Percentiles rank a stretch among this genome's conserved stretches.
These are phyloP conservation scores for Dactylellina leptospora DNA, from an alignment of 2,329 filamentous ascomycete species.

Conservation along the genomic window DNA sequence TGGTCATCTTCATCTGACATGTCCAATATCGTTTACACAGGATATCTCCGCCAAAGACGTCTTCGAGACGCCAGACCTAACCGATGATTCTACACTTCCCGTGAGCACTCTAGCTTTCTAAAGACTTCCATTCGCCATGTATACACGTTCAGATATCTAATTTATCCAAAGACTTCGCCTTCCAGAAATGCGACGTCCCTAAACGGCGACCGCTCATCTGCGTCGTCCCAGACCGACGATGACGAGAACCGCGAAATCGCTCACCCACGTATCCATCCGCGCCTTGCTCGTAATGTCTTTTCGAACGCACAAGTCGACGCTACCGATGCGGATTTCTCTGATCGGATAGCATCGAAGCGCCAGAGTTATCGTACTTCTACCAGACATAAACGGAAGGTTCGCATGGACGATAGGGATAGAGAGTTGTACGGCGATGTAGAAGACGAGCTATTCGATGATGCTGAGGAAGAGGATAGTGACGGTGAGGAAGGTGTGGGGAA, in stretches of 20 bases:
- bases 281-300: slow-evolving; percentile 82
- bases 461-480: slow-evolving; percentile 75
- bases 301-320: slow-evolving; percentile 78
- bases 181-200: slow-evolving; percentile 65
- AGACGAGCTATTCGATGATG: slow-evolving; percentile 72
- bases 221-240: slow-evolving; percentile 66
- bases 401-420: slow-evolving; percentile 65
- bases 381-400: slow-evolving; percentile 70
- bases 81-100: slow-evolving; percentile 86
- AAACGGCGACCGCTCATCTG: slow-evolving; percentile 64
- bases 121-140: too few relatives aligned
- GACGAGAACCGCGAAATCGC: slow-evolving; percentile 75
- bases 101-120: too few relatives aligned
- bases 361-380: slow-evolving; percentile 82
- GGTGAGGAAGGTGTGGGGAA: slow-evolving; percentile 78
- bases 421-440: slow-evolving; percentile 57
- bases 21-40: slow-evolving; percentile 64
- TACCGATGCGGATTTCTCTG: slow-evolving; percentile 83
- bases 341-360: slow-evolving; percentile 81
- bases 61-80: slow-evolving; percentile 94
- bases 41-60: slow-evolving; percentile 86
- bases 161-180: slow-evolving; percentile 65
- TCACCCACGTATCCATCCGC: slow-evolving; percentile 76
- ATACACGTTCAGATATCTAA: background rate
- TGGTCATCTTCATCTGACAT: slow-evolving; percentile 13